Base-by-base conservation (phyloP, 2,329 filamentous ascomycete genomes). In the Teratosphaeria pseudoeucalypti region DNA sequence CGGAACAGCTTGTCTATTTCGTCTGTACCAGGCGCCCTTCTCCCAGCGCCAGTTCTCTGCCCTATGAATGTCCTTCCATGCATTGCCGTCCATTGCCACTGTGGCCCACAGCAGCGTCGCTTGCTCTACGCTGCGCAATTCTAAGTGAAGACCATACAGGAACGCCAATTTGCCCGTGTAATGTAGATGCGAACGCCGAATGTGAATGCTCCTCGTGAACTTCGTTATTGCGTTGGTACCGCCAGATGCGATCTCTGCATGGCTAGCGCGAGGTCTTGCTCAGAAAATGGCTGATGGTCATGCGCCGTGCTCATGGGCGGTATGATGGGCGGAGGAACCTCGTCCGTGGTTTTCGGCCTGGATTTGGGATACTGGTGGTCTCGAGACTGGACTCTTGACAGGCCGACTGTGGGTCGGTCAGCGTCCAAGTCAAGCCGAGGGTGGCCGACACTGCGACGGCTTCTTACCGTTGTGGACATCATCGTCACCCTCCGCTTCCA, bases 391-490 rank as follows among this genome's bases (percentile, higher is more conserved):
- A 72, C 68, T 52, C 71, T 62, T n/a, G 71, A 73, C 23, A 73
- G 58, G 52, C 71, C 71, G 37, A 73, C 71, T 73, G 47, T 19
- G 5, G 49, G n/a, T 10, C 55, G 27, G 58, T 63, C 29, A 61
- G 59, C 39, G n/a, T 19, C 43, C 23, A 26, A 16, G 6, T 10
- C 16, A n/a, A 26, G 43, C 6, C 16, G 19, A 6, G n/a, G 9
- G 1, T 6, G 19, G 43, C 43, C 19, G 9, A 12, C 11, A 2
- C 11, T 53, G 7, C 19, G 6, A 29, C 9, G 32, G 72, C 73
- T 65, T 62, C 73, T 65, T 62, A 79, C 77, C 76, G 74, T 78
- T 78, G 9, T 70, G 69, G 37, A 78, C 73, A 63, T 77, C 75
- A 59, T 79, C 76, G 63, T 79, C 76, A 29, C 74, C 76, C 10